These are phyloP conservation scores for Flaveria ramosissima DNA, from an alignment of 129 eudicot genomes.

Conservation along the genomic window DNA sequence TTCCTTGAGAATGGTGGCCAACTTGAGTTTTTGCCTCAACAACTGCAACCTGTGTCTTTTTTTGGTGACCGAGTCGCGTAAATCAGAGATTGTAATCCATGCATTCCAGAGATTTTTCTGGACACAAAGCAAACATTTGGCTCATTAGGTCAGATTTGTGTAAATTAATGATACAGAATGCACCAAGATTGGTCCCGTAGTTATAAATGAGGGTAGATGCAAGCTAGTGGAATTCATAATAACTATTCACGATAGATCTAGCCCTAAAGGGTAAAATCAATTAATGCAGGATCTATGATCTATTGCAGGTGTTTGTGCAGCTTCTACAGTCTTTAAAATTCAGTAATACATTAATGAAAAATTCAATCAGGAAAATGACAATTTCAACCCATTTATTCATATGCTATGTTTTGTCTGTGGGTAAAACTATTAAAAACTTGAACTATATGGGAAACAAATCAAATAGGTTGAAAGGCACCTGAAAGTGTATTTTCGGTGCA, in stretches of 20 bases:
- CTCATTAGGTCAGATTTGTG: neutral
- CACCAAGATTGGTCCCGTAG: neutral
- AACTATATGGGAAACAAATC: neutral
- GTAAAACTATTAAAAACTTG: neutral
- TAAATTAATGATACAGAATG: neutral
- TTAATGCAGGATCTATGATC: neutral
- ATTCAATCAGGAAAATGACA: neutral
- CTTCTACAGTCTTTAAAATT: neutral
- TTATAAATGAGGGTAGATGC: conserved; percentile 4
- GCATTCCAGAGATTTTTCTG: conserved; percentile 95
- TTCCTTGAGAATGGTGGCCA: conserved; percentile 84
- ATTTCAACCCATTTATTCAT: neutral
- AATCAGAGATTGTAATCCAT: conserved; percentile 88
- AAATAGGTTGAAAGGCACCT: neutral
- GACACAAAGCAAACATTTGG: conserved; percentile 29
- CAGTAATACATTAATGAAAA: neutral
- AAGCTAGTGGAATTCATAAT: conserved; percentile 7
- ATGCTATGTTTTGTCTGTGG: neutral
- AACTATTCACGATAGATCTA: neutral
- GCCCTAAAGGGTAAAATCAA: neutral
- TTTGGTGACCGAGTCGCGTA: conserved; percentile 89
- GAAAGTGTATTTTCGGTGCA: neutral
- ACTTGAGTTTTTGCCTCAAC: conserved; percentile 84
- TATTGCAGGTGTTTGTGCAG: neutral
- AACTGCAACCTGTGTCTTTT: conserved; percentile 82